Conservation (phyloP, 2,329 filamentous ascomycete species). For the Alternaria rosae region DNA sequence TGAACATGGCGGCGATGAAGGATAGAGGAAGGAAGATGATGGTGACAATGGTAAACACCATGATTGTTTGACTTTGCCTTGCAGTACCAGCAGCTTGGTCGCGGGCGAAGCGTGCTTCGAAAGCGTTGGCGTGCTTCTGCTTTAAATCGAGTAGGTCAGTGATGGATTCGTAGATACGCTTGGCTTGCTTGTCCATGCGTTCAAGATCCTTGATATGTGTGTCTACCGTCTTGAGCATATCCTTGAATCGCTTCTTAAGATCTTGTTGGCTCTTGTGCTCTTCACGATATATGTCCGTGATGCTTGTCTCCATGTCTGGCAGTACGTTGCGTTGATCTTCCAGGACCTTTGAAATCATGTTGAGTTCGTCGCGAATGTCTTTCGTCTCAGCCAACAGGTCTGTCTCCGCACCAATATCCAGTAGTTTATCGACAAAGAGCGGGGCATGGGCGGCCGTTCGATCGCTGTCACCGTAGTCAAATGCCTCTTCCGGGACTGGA, state of each 20-base stretch:
- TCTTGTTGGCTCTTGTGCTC: conserved; percentile 53
- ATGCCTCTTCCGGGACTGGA: conserved; percentile 36
- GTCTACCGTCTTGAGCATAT: conserved; percentile 66
- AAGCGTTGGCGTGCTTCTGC: conserved; percentile 73
- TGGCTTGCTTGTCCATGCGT: conserved; percentile 69
- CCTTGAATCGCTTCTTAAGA: conserved; percentile 62
- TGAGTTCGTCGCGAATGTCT: conserved; percentile 72
- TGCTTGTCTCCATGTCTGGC: conserved; percentile 55
- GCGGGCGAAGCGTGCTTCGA: conserved; percentile 68
- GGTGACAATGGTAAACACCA: conserved; percentile 67
- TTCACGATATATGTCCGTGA: conserved; percentile 50
- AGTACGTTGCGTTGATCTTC: conserved; percentile 59
- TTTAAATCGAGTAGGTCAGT: conserved; percentile 71
- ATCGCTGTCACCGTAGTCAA: conserved; percentile 41
- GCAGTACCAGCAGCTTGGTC: conserved; percentile 69
- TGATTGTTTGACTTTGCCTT: conserved; percentile 63
- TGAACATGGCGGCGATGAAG: conserved; percentile 65
- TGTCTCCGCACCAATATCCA: conserved; percentile 68
- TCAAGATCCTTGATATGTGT: conserved; percentile 67
- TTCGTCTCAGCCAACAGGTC: conserved; percentile 69
- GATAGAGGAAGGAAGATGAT: conserved; percentile 64
- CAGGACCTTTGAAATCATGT: conserved; percentile 65
- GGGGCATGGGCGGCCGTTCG: conserved; percentile 39
- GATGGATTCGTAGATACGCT: conserved; percentile 66
- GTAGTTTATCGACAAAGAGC: conserved; percentile 62